phyloP scores from a whole-genome alignment of 495 filamentous ascomycete genomes.

The Chaetomium fimeti region DNA sequence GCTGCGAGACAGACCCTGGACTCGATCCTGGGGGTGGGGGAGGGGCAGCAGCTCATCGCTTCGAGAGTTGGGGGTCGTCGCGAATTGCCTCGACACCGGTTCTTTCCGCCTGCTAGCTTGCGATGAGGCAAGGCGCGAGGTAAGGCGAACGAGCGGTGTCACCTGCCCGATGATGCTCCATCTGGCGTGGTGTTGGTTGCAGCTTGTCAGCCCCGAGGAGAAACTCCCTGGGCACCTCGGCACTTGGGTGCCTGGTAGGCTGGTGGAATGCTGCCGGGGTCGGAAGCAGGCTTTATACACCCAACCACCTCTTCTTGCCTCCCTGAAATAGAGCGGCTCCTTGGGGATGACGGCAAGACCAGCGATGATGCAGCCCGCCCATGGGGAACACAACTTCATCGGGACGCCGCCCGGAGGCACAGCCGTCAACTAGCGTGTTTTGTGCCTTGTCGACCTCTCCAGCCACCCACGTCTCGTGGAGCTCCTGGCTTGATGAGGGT shows the following conservation, averaged over 20 bases:
- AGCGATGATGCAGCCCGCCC: not conserved
- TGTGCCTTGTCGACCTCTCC: not conserved
- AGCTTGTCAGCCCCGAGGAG: conserved; percentile 1
- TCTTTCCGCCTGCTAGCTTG: not conserved
- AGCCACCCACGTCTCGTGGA: not conserved
- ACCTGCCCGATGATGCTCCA: not conserved
- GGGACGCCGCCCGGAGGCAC: not conserved
- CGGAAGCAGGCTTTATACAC: not conserved
- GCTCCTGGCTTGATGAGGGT: not conserved
- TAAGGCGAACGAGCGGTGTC: not conserved
- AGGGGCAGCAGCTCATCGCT: not conserved
- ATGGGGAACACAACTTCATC: not conserved
- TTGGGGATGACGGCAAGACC: not conserved
- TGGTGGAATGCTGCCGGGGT: not conserved
- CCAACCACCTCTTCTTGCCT: not conserved
- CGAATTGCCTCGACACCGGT: not conserved
- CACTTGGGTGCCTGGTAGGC: not conserved
- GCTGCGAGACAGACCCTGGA: not conserved
- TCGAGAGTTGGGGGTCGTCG: too few relatives aligned
- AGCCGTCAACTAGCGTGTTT: not conserved
- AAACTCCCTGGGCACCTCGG: not conserved
- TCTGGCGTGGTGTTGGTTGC: not conserved
- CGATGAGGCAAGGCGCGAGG: not conserved
- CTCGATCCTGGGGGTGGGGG: conserved; percentile 3
- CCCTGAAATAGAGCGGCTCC: not conserved